Conservation (phyloP, 495 filamentous ascomycete species). For the Lichenothelia convexa region DNA sequence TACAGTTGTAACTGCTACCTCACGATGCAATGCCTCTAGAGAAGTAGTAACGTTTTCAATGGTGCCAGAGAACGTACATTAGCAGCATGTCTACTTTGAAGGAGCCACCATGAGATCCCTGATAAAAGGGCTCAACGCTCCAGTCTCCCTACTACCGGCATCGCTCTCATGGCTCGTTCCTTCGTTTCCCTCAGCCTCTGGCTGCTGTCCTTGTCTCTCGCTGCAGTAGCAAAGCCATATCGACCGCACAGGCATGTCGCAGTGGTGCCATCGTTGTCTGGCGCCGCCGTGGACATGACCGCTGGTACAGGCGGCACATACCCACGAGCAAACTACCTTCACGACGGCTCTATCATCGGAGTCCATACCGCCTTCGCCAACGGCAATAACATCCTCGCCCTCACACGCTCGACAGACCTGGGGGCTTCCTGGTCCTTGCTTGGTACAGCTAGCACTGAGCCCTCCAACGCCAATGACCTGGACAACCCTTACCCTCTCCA, state of each 20-base stretch:
- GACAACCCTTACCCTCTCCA: conserved; percentile 43
- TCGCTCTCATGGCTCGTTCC: background rate
- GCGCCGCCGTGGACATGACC: background rate
- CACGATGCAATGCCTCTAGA: too few relatives aligned
- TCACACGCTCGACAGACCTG: conserved; percentile 24
- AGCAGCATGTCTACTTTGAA: too few relatives aligned
- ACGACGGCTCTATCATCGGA: conserved; percentile 25
- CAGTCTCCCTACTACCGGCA: too few relatives aligned
- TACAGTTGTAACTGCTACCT: too few relatives aligned
- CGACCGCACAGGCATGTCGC: background rate
- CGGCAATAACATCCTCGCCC: conserved; percentile 20
- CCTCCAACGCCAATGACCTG: conserved; percentile 27
- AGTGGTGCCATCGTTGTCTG: background rate
- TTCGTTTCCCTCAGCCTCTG: background rate
- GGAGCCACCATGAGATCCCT: too few relatives aligned
- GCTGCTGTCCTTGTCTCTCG: background rate
- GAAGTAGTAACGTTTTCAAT: too few relatives aligned
- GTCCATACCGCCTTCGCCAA: conserved; percentile 22
- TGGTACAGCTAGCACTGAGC: conserved; percentile 16
- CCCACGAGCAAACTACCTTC: conserved; percentile 27
- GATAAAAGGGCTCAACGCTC: too few relatives aligned
- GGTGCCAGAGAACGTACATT: too few relatives aligned
- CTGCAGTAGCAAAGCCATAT: background rate
- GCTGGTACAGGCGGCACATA: conserved; percentile 24
- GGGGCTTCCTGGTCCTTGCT: conserved; percentile 23